phyloP scores from a whole-genome alignment of 768 basidiomycete genomes.

The Boletus vermiculosoides region DNA sequence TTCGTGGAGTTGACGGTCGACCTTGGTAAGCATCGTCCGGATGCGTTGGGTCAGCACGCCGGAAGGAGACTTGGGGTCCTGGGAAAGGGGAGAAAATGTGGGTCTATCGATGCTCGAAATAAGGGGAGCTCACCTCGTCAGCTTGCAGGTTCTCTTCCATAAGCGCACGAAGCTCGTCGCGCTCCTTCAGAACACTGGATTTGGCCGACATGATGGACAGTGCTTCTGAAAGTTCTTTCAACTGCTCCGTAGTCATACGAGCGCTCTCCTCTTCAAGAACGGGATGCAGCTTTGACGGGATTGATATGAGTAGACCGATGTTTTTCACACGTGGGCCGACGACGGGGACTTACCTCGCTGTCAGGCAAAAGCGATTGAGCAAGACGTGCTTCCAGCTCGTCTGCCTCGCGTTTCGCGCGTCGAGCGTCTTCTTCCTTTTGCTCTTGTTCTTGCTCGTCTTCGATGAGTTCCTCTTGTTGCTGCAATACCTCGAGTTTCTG shows the following conservation, averaged over 20 bases:
- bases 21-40: conserved; percentile 91
- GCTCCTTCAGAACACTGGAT: conserved; percentile 93
- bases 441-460: conserved; percentile 98
- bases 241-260: conserved; percentile 96
- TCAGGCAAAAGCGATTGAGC: conserved; percentile 86
- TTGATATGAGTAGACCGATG: neutral
- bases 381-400: conserved; percentile 73
- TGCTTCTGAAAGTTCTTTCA: conserved; percentile 91
- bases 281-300: conserved; percentile 52
- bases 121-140: conserved; percentile 63
- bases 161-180: conserved; percentile 84
- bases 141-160: conserved; percentile 92
- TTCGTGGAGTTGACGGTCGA: too few relatives aligned
- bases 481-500: conserved; percentile 97
- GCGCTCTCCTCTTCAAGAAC: conserved; percentile 65
- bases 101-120: neutral
- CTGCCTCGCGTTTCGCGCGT: conserved; percentile 76
- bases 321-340: neutral
- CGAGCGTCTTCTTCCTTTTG: conserved; percentile 93
- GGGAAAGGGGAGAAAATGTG: neutral
- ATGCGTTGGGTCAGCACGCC: conserved; percentile 94
- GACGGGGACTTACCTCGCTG: conserved; percentile 61
- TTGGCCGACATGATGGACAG: conserved; percentile 88
- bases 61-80: conserved; percentile 79
- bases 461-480: conserved; percentile 98